These are phyloP conservation scores for Abrus pulchellus DNA, from an alignment of 306 rosid genomes.

Conservation along the genomic window DNA sequence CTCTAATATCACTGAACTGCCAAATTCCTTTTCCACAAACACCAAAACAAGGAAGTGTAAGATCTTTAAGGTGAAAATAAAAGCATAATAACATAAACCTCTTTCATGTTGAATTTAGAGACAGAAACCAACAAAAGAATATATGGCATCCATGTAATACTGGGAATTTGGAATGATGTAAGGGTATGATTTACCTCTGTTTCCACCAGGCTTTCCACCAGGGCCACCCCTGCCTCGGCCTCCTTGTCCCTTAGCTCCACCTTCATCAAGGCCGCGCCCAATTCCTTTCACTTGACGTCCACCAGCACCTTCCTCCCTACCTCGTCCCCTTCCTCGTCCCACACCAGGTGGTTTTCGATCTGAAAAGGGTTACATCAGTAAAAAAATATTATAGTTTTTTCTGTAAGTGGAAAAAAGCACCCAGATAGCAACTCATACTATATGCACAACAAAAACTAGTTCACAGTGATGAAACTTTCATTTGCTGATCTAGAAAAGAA, in stretches of 20 bases:
- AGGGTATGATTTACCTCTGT: constrained; percentile 71
- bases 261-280: constrained; percentile 94
- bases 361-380: constrained; percentile 46
- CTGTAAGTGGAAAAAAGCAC: neutral
- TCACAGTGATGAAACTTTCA: neutral
- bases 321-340: constrained; percentile 99
- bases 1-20: neutral
- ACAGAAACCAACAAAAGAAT: neutral
- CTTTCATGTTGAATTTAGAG: constrained; percentile 2
- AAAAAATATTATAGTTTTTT: constrained; percentile 14
- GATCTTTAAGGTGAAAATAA: constrained; percentile 18
- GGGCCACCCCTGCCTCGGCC: constrained; percentile 95
- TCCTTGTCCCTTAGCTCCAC: constrained; percentile 75
- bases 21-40: neutral
- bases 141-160: neutral
- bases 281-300: constrained; percentile 86
- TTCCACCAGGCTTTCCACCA: constrained; percentile 82
- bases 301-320: constrained; percentile 84
- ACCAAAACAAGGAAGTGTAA: neutral
- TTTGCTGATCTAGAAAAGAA: constrained; percentile 9
- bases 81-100: neutral
- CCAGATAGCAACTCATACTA: constrained; percentile 3
- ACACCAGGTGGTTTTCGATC: constrained; percentile 98
- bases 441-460: constrained; percentile 14
- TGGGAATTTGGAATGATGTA: constrained; percentile 20